Base-by-base conservation (phyloP, 495 filamentous ascomycete species). In the Aspergillus nanangensis region DNA sequence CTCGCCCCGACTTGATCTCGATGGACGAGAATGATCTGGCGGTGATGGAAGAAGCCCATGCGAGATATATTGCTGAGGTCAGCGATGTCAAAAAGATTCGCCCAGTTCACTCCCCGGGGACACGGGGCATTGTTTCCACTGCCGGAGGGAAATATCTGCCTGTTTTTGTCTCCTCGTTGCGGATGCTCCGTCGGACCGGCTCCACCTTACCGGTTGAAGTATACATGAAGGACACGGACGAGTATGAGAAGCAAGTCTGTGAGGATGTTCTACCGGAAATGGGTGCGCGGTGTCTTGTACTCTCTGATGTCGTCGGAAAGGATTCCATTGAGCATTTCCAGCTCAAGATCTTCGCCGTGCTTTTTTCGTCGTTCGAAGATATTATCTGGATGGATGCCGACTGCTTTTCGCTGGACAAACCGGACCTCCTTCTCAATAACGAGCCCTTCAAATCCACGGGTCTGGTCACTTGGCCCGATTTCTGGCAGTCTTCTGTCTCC, bases 361-460 rank as follows among this genome's bases (percentile, higher is more conserved):
- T 83, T 1, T 78, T 82, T 53, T 82, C 77, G 0, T 72, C 74
- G 8, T 85, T 83, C 34, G 72, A 80, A 52, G 62, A 78, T 40
- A 63, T 85, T 3, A 69, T 85, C 19, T 81, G 80, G 63, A 74
- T 84, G 63, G 81, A 85, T 52, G 73, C 76, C 25, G 80, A 84
- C 50, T 69, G 65, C 43, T 72, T 83, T 32, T 76, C 78, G 5
- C 53, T 81, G 8, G 58, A 68, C 10, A 66, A 72, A 25, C 80
- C 81, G 0, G 75, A 77, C 34, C 43, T 64, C 1, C 55, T 83
- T 8, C 69, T 85, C 14, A 51, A 58, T 14, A 50, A 69, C 3
- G 71, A 78, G 31, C 75, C 79, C 1, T 84, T 76, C 56, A 60
- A 52, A 2, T 72, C 69, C 5, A 65, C 65, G 0, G 79, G 79